Evolutionary conservation across 2,329 filamentous ascomycete genomes (phyloP), one percentile per base, ranked within the genome.

Genomic region (Claviceps cyperi): DNA sequence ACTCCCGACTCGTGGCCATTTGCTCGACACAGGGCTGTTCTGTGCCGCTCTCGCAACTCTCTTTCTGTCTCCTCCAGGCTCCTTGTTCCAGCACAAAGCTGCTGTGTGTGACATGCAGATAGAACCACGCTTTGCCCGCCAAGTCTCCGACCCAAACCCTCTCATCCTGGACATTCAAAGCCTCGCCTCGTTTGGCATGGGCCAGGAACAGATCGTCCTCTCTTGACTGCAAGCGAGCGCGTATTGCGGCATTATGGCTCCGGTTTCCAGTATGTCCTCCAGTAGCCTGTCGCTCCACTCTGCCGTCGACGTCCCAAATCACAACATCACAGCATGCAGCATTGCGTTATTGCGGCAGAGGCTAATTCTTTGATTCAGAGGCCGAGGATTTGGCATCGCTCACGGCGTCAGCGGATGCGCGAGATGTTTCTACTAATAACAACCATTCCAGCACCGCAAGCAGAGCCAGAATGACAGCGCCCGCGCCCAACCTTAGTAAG

Each of bases 21-120:
- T 41, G n/a, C 32, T 49, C 40, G 47, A 49, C 19, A 11, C 24
- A 43, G 28, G 11, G 36, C 24, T 35, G 11, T 35, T 13, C 38
- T 35, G 24, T 41, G 7, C 47, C 28, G 40, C 40, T 32, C 11
- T 32, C 28, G 28, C 47, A 38, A 14, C 40, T 37, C 35, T 15
- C 6, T 17, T 35, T 17, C 13, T 28, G 7, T 17, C 14, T 11
- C 21, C 17, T 6, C 19, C 19, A 19, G 19, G 5, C 9, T 41
- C 11, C 19, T 21, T 19, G 17, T 21, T 41, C 39, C 39, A 13
- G 13, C 37, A 39, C 8, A 13, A 28, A n/a, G 9, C 38, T 41
- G 46, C 22, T 21, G 21, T 47, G 46, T 48, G 32, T 41, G 32
- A 36, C 47, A 49, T 49, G 47, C 41, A 43, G 47, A 43, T 13